Conservation (phyloP, 2,329 filamentous ascomycete species). For the Phialemoniopsis sp. region DNA sequence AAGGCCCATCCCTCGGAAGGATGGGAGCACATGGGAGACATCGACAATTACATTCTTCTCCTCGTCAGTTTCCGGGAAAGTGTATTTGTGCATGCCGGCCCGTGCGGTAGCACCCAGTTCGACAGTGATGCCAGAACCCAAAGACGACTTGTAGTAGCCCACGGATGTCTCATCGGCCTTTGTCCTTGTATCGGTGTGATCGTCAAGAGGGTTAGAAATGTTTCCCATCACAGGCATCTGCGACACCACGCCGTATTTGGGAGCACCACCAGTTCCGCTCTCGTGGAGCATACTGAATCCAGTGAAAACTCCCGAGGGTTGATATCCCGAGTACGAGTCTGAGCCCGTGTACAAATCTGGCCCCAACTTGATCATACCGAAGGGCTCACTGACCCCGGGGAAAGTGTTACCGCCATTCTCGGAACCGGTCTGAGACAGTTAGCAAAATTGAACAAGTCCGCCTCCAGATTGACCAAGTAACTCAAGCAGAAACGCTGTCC, state of each 20-base stretch:
- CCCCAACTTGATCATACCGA: slow-evolving; percentile 45
- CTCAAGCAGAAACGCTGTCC: neutral
- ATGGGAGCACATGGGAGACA: slow-evolving; percentile 62
- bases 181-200: slow-evolving; percentile 51
- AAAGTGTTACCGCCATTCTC: slow-evolving; percentile 44
- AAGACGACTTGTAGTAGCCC: slow-evolving; percentile 55
- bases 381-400: slow-evolving; percentile 40
- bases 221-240: slow-evolving; percentile 51
- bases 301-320: slow-evolving; percentile 35
- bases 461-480: neutral
- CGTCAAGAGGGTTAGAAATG: slow-evolving; percentile 48
- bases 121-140: slow-evolving; percentile 51
- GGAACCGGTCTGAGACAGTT: slow-evolving; percentile 35
- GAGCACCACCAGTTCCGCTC: slow-evolving; percentile 63
- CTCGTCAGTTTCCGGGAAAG: slow-evolving; percentile 39
- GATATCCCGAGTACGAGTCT: slow-evolving; percentile 51
- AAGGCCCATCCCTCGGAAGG: slow-evolving; percentile 54
- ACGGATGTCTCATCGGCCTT: slow-evolving; percentile 46
- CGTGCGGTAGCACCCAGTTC: slow-evolving; percentile 53
- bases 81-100: slow-evolving; percentile 58
- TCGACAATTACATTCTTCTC: slow-evolving; percentile 53
- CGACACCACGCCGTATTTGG: slow-evolving; percentile 64
- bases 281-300: slow-evolving; percentile 64
- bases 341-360: slow-evolving; percentile 39
- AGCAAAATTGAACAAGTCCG: neutral